Conservation (phyloP, 441 rosid species). For the Populus hybrid region DNA sequence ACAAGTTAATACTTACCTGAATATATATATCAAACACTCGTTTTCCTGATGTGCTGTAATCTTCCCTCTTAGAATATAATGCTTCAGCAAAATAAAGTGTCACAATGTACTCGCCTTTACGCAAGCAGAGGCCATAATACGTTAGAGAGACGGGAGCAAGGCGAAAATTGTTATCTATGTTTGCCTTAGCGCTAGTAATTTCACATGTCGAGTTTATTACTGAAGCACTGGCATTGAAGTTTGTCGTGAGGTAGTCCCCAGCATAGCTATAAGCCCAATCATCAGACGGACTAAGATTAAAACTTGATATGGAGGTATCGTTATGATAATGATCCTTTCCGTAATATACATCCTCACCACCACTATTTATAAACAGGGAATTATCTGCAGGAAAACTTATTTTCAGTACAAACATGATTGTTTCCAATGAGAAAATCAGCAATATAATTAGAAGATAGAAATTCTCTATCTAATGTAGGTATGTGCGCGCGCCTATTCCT, state of each 20-base stretch:
- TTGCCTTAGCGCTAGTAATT: too few species aligned
- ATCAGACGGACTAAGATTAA: background rate
- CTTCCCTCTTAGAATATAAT: background rate
- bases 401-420: too few species aligned
- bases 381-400: background rate
- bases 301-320: background rate
- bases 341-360: background rate
- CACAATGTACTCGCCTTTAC: background rate
- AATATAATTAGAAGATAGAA: too few species aligned
- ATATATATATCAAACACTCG: background rate
- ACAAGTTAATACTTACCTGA: background rate
- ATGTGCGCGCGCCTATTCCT: too few species aligned
- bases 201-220: too few species aligned
- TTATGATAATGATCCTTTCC: background rate
- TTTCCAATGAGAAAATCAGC: too few species aligned
- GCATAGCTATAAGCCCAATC: background rate
- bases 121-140: background rate
- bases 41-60: background rate
- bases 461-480: too few species aligned
- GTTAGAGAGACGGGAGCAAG: too few species aligned
- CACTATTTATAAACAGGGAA: background rate
- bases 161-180: too few species aligned
- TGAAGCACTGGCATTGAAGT: background rate
- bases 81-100: background rate
- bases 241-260: background rate